Base-by-base conservation (phyloP, 345 rosid species). In the Pugionium cornutum region DNA sequence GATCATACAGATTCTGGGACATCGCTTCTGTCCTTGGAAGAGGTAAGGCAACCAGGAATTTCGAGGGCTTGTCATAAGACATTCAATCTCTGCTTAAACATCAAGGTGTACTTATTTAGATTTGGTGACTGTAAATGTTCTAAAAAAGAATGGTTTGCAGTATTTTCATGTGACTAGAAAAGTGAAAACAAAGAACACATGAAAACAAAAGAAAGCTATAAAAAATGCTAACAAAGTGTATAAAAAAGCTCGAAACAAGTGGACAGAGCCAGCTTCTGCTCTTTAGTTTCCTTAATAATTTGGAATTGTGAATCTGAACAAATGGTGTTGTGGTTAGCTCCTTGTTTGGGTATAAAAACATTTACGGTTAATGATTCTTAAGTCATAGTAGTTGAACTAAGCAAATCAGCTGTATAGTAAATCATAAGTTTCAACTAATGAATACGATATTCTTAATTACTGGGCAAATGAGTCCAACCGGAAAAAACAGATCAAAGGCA, bases 211-310 rank as follows among this genome's bases (percentile, higher is more conserved):
- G 62, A 53, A 48, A 2, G 36, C 68, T 36, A 29, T 2, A 62
- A 4, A 18, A 18, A 18, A 18, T 18, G 18, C 18, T 18, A 18
- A 18, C 18, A 18, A 18, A 18, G 18, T 18, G 18, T 18, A 18
- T 18, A 18, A 18, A 18, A 18, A 18, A 18, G 18, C 18, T 18
- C 18, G 18, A 18, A 18, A 18, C 18, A 18, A 18, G 18, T 18
- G 18, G 64, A 46, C 63, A 62, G 27, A 34, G 33, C 11, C 62
- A 61, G 47, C 33, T 52, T 52, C 62, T 31, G 5, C 0, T 70
- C 75, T 8, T 48, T 71, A n/a, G 57, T 63, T 40, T 54, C 63
- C 37, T 70, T 18, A 56, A 63, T 56, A 39, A 2, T 36, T 9
- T 5, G 32, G 6, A 9, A 49, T 6, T 11, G 3, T 1, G 8